A percentile compares a stretch with the other conserved stretches of the same genome.
phyloP scores from a whole-genome alignment of 108 stramenopile species.

The Nitzschia putrida region DNA sequence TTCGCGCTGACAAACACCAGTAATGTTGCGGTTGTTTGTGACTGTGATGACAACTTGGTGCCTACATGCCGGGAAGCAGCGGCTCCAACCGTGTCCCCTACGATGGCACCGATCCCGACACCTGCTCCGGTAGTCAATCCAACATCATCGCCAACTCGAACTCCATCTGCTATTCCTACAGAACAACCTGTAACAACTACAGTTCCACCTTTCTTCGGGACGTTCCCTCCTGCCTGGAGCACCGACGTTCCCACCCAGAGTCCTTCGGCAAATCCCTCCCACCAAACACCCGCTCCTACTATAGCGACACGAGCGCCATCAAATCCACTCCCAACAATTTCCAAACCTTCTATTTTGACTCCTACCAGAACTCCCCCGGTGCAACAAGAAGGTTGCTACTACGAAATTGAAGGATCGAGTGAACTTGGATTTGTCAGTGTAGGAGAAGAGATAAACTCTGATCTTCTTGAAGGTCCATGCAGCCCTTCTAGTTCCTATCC shows the following conservation, averaged over 20 bases:
- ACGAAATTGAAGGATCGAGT: background rate
- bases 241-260: background rate
- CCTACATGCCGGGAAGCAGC: background rate
- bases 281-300: background rate
- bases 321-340: constrained; percentile 5
- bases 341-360: constrained; percentile 10
- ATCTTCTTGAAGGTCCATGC: constrained; percentile 8
- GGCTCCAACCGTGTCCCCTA: background rate
- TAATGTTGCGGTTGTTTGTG: background rate
- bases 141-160: background rate
- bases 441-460: background rate
- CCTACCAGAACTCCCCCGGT: constrained; percentile 14
- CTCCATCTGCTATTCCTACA: background rate
- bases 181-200: background rate
- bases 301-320: background rate
- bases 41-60: constrained; percentile 4
- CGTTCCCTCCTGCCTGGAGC: background rate
- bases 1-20: constrained; percentile 2
- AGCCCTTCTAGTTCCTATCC: background rate
- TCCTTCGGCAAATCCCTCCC: background rate
- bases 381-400: constrained; percentile 1
- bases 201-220: background rate
- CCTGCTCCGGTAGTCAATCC: background rate
- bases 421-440: background rate
- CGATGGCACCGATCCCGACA: background rate